Conservation (phyloP, 2,329 filamentous ascomycete species). For the Botrytis cinerea region DNA sequence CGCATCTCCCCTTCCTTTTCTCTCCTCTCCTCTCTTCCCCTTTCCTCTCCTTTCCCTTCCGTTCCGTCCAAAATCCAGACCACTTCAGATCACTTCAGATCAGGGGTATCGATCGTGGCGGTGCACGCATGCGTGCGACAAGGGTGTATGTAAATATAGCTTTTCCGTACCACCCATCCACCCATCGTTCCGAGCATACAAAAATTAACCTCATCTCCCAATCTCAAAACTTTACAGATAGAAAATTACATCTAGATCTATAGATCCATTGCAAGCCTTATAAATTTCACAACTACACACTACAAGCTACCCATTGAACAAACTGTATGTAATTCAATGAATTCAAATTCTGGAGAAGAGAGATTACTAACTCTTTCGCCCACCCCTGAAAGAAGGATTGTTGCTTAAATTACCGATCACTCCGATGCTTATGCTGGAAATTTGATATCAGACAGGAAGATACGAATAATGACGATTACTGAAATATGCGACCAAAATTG, state of each 20-base stretch:
- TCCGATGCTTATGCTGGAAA: background rate
- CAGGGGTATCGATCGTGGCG: background rate
- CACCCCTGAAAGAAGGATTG: background rate
- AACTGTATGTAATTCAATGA: background rate
- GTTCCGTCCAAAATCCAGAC: background rate
- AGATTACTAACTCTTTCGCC: too few relatives aligned
- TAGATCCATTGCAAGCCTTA: rapidly evolving
- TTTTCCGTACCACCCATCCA: background rate
- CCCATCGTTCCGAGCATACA: background rate
- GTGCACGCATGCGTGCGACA: background rate
- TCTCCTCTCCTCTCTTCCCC: background rate
- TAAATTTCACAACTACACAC: background rate
- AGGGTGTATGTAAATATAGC: background rate
- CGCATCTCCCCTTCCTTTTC: background rate
- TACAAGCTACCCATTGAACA: background rate
- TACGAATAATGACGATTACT: background rate
- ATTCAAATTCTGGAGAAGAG: background rate
- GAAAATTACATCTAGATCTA: background rate
- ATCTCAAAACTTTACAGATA: too few relatives aligned
- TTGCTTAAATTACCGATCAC: background rate
- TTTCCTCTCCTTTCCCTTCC: too few relatives aligned
- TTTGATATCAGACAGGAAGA: background rate
- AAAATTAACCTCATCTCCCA: background rate
- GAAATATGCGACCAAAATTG: background rate
- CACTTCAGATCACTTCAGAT: background rate